Conservation (phyloP, 1,284 basidiomycete genomes). For the Ceratobasidium sp. region DNA sequence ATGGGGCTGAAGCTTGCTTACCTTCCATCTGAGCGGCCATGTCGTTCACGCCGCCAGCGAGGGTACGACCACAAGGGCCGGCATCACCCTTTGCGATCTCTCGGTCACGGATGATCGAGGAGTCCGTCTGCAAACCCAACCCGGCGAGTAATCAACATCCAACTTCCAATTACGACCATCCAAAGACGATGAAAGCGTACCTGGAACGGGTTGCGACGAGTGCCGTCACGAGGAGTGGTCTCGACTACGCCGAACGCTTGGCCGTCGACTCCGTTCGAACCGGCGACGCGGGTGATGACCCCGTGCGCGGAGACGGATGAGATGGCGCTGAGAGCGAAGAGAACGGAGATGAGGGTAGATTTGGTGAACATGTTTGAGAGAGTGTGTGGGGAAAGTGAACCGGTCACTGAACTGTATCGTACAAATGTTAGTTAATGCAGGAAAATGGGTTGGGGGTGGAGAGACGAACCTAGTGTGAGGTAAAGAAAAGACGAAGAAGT, state of each 20-base stretch:
- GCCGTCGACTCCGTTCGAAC: too few relatives aligned
- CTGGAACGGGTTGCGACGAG: constrained; percentile 51
- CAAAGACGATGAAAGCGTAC: background rate
- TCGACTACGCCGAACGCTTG: constrained; percentile 52
- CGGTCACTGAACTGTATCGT: too few relatives aligned
- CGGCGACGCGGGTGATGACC: too few relatives aligned
- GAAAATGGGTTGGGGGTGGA: too few relatives aligned
- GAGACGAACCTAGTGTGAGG: too few relatives aligned
- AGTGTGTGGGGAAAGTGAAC: too few relatives aligned
- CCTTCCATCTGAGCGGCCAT: constrained; percentile 51
- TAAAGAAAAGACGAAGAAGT: too few relatives aligned
- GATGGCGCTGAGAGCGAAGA: too few relatives aligned
- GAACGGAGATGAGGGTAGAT: too few relatives aligned
- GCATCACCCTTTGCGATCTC: constrained; percentile 51
- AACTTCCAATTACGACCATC: background rate
- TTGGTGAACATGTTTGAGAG: too few relatives aligned
- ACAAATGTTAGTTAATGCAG: too few relatives aligned
- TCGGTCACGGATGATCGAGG: constrained; percentile 51
- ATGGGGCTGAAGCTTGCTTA: constrained; percentile 3
- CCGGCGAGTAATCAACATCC: background rate
- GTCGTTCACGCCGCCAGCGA: constrained; percentile 51
- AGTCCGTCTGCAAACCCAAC: constrained; percentile 49
- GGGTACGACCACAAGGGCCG: constrained; percentile 52
- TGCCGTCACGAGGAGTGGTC: constrained; percentile 53
- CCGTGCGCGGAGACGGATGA: too few relatives aligned